Evolutionary conservation across 176 grass and related monocot species (phyloP), one percentile per base, ranked within the genome.

Genomic region (Aechmea fasciata): DNA sequence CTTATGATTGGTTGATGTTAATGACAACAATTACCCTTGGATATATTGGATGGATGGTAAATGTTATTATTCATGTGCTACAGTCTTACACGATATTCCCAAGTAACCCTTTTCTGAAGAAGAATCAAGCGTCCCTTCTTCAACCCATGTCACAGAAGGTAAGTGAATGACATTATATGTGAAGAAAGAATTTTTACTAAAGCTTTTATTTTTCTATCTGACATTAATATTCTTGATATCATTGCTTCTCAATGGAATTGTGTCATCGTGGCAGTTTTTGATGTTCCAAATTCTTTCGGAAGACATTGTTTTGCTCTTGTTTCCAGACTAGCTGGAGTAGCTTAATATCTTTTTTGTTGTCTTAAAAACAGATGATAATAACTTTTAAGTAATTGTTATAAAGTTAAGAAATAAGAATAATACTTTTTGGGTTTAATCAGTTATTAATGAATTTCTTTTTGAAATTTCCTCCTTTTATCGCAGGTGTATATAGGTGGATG

Each of bases 1-100:
- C 92, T 77, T 96, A 96, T 76, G 92, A 96, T 71, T 96, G 92
- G 92, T 81, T 91, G 68, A 91, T 87, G 88, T 82, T 96, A 75
- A 96, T 96, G 92, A 85, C 88, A 67, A 84, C 82, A 80, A 84
- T 96, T 75, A 96, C 66, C 61, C 92, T 96, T 80, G 92, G 92
- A 73, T 96, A 96, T 79, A 70, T 96, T 89, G 92, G 92, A 64
- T 96, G 92, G 92, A 96, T 96, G 85, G 41, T 84, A 59, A 91
- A 96, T 76, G 83, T 96, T 9, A 71, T 89, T 57, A 64, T 96
- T 78, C 92, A 96, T 52, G 83, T 96, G 62, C 57, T 96, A 66
- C 83, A 96, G 75, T 96, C 92, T 52, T 96, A 96, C 76, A 89
- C 88, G 64, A 78, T 52, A 73, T 78, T 87, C 51, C 70, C 68